These are phyloP conservation scores for Pythium sp. DNA, from an alignment of 352 stramenopile genomes.

Conservation along the genomic window DNA sequence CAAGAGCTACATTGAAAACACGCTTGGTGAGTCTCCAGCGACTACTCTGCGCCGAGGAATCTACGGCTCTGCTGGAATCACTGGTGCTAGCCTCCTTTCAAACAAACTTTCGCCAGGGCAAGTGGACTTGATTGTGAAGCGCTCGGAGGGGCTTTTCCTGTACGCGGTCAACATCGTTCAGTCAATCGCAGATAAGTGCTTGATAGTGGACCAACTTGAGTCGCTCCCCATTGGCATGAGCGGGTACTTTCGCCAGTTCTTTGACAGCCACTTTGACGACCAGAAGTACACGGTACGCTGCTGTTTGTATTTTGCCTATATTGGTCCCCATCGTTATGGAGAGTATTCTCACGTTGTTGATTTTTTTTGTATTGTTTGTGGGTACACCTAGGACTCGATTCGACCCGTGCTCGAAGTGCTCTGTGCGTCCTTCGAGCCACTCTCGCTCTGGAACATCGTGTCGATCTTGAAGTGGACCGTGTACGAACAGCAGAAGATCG, in stretches of 20 bases:
- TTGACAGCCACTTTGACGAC: slow-evolving; percentile 61
- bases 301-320: background rate
- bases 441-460: slow-evolving; percentile 39
- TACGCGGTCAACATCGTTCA: slow-evolving; percentile 80
- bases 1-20: slow-evolving; percentile 22
- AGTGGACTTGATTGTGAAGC: slow-evolving; percentile 47
- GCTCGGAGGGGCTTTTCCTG: slow-evolving; percentile 64
- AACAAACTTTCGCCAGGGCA: slow-evolving; percentile 27
- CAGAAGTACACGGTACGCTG: slow-evolving; percentile 41
- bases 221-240: slow-evolving; percentile 61
- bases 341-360: background rate
- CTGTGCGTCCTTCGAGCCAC: slow-evolving; percentile 63
- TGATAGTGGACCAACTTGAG: slow-evolving; percentile 47
- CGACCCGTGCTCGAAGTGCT: slow-evolving; percentile 67
- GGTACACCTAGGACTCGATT: slow-evolving; percentile 28
- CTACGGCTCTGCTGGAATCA: background rate
- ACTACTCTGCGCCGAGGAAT: background rate
- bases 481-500: slow-evolving; percentile 63
- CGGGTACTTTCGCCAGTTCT: slow-evolving; percentile 69
- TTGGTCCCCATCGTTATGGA: background rate
- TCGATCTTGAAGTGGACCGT: slow-evolving; percentile 52
- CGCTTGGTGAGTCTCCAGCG: slow-evolving; percentile 14
- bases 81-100: background rate
- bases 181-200: slow-evolving; percentile 45
- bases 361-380: background rate